Conservation (phyloP, 2,329 filamentous ascomycete species). For the Cladophialophora exuberans region DNA sequence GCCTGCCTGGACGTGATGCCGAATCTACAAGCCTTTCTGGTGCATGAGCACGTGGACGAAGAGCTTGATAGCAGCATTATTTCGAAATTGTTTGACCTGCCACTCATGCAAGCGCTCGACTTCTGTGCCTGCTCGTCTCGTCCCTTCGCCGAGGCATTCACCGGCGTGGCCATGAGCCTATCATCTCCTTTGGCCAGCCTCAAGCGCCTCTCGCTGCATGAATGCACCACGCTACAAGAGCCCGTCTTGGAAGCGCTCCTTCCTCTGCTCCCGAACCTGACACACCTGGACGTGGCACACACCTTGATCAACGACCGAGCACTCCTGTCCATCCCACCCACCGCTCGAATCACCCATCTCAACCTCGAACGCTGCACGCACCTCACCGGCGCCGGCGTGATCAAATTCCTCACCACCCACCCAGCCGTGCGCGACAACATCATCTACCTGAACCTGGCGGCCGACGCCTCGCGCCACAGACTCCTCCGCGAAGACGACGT, state of each 20-base stretch:
- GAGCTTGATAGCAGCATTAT: constrained; percentile 72
- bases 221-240: constrained; percentile 72
- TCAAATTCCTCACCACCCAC: constrained; percentile 72
- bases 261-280: constrained; percentile 70
- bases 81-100: constrained; percentile 70
- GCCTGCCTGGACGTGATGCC: constrained; percentile 73
- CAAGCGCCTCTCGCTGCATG: constrained; percentile 73
- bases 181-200: constrained; percentile 58
- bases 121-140: constrained; percentile 75
- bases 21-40: constrained; percentile 75
- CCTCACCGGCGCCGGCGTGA: constrained; percentile 67
- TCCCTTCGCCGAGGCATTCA: constrained; percentile 68
- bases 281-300: constrained; percentile 78
- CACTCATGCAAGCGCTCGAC: constrained; percentile 68
- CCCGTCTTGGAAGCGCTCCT: constrained; percentile 70
- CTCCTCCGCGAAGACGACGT: constrained; percentile 70
- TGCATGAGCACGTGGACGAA: constrained; percentile 79
- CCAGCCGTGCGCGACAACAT: constrained; percentile 67
- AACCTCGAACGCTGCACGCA: constrained; percentile 77
- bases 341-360: constrained; percentile 74
- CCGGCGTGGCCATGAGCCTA: constrained; percentile 52
- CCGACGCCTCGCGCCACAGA: constrained; percentile 72
- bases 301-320: constrained; percentile 75
- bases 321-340: constrained; percentile 69
- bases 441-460: constrained; percentile 72